A percentile compares a stretch with the other conserved stretches of the same genome.
Conservation (phyloP, 73 alveolate genomes). For the Paramecium sexaurelia region DNA sequence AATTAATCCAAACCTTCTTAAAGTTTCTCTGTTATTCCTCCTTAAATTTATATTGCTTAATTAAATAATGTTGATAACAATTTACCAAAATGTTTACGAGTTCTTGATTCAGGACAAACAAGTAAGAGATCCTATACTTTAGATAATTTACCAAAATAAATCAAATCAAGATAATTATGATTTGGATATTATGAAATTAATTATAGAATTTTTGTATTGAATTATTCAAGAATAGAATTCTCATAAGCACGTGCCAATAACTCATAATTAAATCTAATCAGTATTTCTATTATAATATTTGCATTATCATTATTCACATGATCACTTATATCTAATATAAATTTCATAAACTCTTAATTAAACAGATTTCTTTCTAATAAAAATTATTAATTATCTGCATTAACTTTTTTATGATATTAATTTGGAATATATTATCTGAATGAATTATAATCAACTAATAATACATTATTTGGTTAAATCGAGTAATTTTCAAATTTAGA, state of each 20-base stretch:
- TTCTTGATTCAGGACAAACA: constrained; percentile 45
- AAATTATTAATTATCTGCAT: constrained; percentile 53
- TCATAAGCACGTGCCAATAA: constrained; percentile 50
- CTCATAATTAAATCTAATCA: constrained; percentile 24
- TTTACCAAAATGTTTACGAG: constrained; percentile 31
- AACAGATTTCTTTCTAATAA: constrained; percentile 31
- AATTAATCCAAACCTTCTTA: neutral
- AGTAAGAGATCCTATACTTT: neutral
- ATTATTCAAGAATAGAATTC: neutral
- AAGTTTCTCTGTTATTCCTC: constrained; percentile 4
- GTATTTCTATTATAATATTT: neutral
- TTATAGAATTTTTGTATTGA: neutral
- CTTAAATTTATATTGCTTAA: neutral
- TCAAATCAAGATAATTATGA: constrained; percentile 4
- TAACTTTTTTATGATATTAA: constrained; percentile 28
- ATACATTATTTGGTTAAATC: neutral
- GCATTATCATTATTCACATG: neutral
- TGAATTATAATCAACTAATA: constrained; percentile 46
- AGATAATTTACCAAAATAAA: neutral
- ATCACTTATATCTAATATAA: neutral
- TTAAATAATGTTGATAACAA: neutral
- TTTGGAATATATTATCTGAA: constrained; percentile 36
- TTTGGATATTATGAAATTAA: neutral
- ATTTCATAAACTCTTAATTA: constrained; percentile 16
- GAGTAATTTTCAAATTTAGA: neutral